Conservation (phyloP, 1,284 basidiomycete genomes). For the Papiliotrema fonsecae region DNA sequence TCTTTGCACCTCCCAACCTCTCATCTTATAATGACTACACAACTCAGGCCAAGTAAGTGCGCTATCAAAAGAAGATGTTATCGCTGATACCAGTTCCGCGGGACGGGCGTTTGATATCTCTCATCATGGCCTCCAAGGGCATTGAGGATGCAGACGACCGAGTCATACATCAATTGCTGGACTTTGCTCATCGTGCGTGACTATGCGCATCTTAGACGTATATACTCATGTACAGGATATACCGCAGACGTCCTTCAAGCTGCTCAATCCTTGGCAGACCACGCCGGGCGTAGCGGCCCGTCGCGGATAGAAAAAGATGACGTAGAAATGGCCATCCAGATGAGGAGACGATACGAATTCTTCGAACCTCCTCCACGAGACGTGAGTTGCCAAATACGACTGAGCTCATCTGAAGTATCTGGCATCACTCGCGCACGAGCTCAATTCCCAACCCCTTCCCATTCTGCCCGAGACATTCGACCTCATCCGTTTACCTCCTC, state of each 20-base stretch:
- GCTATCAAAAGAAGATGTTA: neutral
- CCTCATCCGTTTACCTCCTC: conserved; percentile 75
- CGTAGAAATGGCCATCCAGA: conserved; percentile 83
- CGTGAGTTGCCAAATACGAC: no score
- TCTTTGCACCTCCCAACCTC: no score
- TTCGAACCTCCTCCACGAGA: conserved; percentile 91
- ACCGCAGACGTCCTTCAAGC: conserved; percentile 86
- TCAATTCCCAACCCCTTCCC: conserved; percentile 84
- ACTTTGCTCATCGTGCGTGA: conserved; percentile 75
- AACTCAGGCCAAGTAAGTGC: conserved; percentile 8
- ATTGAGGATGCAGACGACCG: conserved; percentile 90
- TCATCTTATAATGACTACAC: conserved; percentile 12
- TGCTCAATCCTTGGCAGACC: conserved; percentile 88
- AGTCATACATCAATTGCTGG: conserved; percentile 89
- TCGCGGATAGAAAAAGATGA: conserved; percentile 86
- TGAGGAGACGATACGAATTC: conserved; percentile 90
- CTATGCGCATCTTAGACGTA: neutral
- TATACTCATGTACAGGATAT: conserved; percentile 55
- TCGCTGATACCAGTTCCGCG: conserved; percentile 55
- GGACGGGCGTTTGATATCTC: conserved; percentile 84
- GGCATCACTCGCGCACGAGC: conserved; percentile 79
- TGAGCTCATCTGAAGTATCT: conserved; percentile 64
- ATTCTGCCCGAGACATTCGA: conserved; percentile 90
- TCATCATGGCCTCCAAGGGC: conserved; percentile 89
- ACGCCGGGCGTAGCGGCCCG: conserved; percentile 63